Conservation (phyloP, 2,329 filamentous ascomycete genomes). For the Ascosphaera apis region DNA sequence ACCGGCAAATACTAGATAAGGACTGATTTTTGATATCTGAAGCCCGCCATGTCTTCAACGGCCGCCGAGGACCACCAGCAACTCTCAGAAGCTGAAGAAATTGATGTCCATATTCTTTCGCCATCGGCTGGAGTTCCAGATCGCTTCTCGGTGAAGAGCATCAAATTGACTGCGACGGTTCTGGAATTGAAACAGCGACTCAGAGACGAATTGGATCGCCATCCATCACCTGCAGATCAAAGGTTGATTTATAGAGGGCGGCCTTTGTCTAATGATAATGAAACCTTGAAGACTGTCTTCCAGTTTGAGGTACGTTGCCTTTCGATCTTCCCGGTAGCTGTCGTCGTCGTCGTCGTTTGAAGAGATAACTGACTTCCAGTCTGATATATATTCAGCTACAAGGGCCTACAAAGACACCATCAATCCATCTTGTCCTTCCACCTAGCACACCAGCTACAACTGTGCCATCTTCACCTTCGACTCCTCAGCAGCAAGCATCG, state of each 20-base stretch:
- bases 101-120: slow-evolving; percentile 18
- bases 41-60: too few relatives aligned
- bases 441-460: slow-evolving; percentile 9
- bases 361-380: too few relatives aligned
- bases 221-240: slow-evolving; percentile 24
- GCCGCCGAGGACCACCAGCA: neutral
- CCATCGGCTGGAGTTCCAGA: slow-evolving; percentile 17
- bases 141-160: slow-evolving; percentile 15
- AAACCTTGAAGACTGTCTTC: slow-evolving; percentile 27
- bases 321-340: neutral
- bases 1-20: too few relatives aligned
- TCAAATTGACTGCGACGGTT: slow-evolving; percentile 23
- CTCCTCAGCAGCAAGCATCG: too few relatives aligned
- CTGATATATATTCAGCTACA: neutral
- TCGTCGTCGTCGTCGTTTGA: slow-evolving; percentile 1
- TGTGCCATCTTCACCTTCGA: neutral
- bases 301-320: slow-evolving; percentile 9
- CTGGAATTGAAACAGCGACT: slow-evolving; percentile 30
- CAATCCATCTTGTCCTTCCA: slow-evolving; percentile 21
- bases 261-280: slow-evolving; percentile 25
- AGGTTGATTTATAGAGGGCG: slow-evolving; percentile 35
- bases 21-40: neutral
- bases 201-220: slow-evolving; percentile 23
- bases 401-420: slow-evolving; percentile 10
- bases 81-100: slow-evolving; percentile 3